A percentile compares a stretch with the other conserved stretches of the same genome.
These are phyloP conservation scores for Aspergillus homomorphus DNA, from an alignment of 495 filamentous ascomycete species.

Conservation along the genomic window DNA sequence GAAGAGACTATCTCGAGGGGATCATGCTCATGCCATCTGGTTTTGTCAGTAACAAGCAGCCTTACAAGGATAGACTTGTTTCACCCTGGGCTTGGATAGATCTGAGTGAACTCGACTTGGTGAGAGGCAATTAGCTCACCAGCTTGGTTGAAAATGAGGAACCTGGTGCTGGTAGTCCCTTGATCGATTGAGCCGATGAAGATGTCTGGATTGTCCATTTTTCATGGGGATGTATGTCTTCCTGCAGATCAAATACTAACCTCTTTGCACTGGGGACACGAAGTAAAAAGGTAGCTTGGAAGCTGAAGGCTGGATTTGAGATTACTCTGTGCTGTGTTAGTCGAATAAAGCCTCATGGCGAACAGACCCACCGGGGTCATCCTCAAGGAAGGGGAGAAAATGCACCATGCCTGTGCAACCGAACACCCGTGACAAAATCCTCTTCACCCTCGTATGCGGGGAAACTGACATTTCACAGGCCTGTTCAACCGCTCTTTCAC, in stretches of 20 bases:
- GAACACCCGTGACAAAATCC: background rate
- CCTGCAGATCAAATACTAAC: background rate
- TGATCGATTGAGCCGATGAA: constrained; percentile 82
- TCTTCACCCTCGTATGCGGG: too few species aligned
- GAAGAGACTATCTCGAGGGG: constrained; percentile 73
- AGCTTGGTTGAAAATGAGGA: constrained; percentile 80
- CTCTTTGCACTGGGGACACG: constrained; percentile 1
- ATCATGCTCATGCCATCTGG: constrained; percentile 92
- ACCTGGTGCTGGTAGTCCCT: constrained; percentile 89
- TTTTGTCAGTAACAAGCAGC: background rate
- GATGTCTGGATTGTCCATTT: constrained; percentile 29
- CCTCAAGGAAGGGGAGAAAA: too few species aligned
- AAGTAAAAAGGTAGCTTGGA: background rate
- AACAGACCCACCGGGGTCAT: background rate
- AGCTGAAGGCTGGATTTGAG: too few species aligned
- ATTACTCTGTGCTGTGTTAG: too few species aligned
- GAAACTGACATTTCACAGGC: background rate
- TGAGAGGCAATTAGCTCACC: constrained; percentile 82
- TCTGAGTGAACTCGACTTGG: constrained; percentile 87
- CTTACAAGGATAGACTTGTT: constrained; percentile 21
- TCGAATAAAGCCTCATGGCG: background rate
- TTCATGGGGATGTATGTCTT: background rate
- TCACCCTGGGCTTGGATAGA: constrained; percentile 87
- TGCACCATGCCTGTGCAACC: background rate
- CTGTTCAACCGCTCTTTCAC: background rate